Evolutionary conservation across 1,139 yeast genomes (phyloP).

Genomic region (Candida albicans): DNA sequence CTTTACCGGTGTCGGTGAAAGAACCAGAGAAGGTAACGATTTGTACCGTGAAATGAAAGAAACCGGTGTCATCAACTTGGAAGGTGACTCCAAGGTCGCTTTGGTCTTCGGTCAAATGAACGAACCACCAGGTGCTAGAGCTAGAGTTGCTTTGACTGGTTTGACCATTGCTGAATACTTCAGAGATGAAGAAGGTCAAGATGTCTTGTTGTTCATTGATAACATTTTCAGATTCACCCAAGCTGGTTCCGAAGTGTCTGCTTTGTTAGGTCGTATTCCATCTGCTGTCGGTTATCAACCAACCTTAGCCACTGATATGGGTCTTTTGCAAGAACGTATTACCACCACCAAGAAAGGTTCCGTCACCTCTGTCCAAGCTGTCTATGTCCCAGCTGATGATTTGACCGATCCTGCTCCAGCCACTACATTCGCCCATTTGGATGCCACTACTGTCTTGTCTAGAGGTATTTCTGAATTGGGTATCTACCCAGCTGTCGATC

Average conservation of each 20-base stretch:
- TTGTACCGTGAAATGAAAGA: conserved; percentile 99
- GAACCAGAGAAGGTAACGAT: conserved; percentile 99
- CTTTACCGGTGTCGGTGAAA: conserved; percentile 99
- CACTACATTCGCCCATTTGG: conserved; percentile 99
- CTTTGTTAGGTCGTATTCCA: conserved; percentile 99
- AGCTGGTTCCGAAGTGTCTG: conserved; percentile 99
- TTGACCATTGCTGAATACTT: conserved; percentile 99
- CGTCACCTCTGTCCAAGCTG: conserved; percentile 99
- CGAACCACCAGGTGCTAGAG: conserved; percentile 99
- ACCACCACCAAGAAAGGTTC: conserved; percentile 99
- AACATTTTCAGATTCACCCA: conserved; percentile 99
- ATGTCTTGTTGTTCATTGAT: conserved; percentile 98
- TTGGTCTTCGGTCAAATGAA: conserved; percentile 99
- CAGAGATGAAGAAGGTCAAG: conserved; percentile 99
- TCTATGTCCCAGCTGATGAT: conserved; percentile 99
- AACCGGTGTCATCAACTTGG: conserved; percentile 99
- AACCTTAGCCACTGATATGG: conserved; percentile 99
- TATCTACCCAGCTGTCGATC: conserved; percentile 99
- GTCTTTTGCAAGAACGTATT: conserved; percentile 99
- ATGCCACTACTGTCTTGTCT: conserved; percentile 99
- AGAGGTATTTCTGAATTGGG: conserved; percentile 99
- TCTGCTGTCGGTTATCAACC: conserved; percentile 99
- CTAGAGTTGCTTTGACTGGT: conserved; percentile 99
- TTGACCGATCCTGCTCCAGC: conserved; percentile 99
- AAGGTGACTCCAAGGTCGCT: conserved; percentile 99